A percentile compares a stretch with the other conserved stretches of the same genome.
Conservation (phyloP, 2,329 filamentous ascomycete genomes). For the Aschersonia sp. region DNA sequence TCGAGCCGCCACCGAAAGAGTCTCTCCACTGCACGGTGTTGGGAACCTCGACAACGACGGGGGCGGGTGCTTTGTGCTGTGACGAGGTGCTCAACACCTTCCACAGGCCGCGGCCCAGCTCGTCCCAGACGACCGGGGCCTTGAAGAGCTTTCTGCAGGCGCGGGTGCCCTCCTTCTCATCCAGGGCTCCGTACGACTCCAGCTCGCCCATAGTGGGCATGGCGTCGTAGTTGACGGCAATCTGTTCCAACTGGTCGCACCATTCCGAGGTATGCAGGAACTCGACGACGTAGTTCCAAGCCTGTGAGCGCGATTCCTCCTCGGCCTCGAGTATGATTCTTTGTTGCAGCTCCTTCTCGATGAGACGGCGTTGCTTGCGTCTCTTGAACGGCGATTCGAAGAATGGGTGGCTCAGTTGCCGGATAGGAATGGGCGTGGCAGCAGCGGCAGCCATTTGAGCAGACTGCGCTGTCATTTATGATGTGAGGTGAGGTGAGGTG, state of each 20-base stretch:
- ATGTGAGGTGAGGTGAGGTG: background rate
- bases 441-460: slow-evolving; percentile 2
- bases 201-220: slow-evolving; percentile 20
- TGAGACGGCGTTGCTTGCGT: slow-evolving; percentile 8
- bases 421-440: slow-evolving; percentile 2
- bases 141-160: slow-evolving; percentile 22
- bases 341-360: slow-evolving; percentile 7
- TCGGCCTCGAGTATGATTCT: slow-evolving; percentile 15
- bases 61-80: slow-evolving; percentile 6
- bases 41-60: background rate
- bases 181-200: slow-evolving; percentile 15
- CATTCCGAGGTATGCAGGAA: slow-evolving; percentile 15
- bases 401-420: slow-evolving; percentile 6
- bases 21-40: slow-evolving; percentile 1
- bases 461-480: background rate
- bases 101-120: slow-evolving; percentile 21
- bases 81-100: slow-evolving; percentile 9
- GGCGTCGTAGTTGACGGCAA: slow-evolving; percentile 17
- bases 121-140: slow-evolving; percentile 22
- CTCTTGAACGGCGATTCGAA: slow-evolving; percentile 11
- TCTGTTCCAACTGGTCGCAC: slow-evolving; percentile 16
- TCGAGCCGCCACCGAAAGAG: background rate
- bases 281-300: slow-evolving; percentile 16
- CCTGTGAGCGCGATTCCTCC: slow-evolving; percentile 14
- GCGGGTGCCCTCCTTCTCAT: slow-evolving; percentile 19